These are phyloP conservation scores for Hordeum vulgare DNA, from an alignment of 176 grass and related monocot species.

Conservation along the genomic window DNA sequence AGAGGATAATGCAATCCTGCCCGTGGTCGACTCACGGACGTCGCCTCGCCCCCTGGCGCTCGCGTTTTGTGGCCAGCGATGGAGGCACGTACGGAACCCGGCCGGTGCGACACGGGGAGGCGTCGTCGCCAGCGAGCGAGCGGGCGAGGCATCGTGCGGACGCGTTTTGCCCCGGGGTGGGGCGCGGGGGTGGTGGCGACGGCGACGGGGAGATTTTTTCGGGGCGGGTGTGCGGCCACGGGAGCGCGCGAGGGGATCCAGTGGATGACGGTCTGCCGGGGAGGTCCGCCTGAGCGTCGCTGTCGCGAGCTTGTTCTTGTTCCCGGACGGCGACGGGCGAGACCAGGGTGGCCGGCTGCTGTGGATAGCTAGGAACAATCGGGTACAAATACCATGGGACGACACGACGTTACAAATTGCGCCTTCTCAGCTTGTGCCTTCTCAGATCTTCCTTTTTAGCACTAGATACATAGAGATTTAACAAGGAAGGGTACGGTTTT, in stretches of 20 bases:
- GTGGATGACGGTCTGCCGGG: background rate
- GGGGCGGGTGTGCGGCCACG: slow-evolving; percentile 28
- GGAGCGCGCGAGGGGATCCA: background rate
- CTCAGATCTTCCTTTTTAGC: no score
- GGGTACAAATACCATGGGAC: no score
- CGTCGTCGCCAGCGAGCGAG: background rate
- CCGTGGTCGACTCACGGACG: slow-evolving; percentile 35
- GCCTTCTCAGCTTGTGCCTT: no score
- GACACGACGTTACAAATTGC: no score
- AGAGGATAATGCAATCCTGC: slow-evolving; percentile 43
- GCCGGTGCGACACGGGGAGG: background rate
- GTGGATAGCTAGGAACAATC: background rate
- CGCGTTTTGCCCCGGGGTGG: background rate
- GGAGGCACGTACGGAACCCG: slow-evolving; percentile 1
- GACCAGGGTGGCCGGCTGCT: background rate
- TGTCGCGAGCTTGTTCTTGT: background rate
- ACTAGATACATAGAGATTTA: no score
- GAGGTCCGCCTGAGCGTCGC: background rate
- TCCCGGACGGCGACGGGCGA: background rate
- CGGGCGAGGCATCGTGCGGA: slow-evolving; percentile 9
- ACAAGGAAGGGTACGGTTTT: no score
- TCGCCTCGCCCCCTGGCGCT: background rate
- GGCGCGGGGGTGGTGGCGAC: slow-evolving; percentile 8
- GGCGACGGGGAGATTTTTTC: slow-evolving; percentile 17
- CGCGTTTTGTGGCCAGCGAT: slow-evolving; percentile 16